Evolutionary conservation across 441 rosid species (phyloP), one percentile per base, ranked within the genome.

Genomic region (Mallotus repandus): DNA sequence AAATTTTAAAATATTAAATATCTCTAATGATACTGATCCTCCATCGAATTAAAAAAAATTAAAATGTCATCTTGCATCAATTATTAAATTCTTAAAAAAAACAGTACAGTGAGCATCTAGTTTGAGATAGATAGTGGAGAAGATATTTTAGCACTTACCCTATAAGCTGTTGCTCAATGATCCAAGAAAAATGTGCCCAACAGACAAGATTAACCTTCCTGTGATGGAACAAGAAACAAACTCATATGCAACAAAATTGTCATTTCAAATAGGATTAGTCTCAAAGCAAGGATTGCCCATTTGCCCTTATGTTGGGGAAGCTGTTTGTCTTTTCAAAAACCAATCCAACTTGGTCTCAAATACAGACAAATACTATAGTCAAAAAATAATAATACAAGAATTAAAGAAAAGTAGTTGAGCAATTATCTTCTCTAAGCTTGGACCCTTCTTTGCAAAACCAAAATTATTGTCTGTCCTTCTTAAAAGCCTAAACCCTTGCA

Each of bases 401-500:
- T 15, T n/a, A 25, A 6, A 49, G 5, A 72, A 75, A 69, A 71
- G 82, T 58, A 7, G 62, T 73, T 61, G 38, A 74, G 69, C 58
- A 41, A 66, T 72, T 65, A 66, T 78, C 78, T 74, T 76, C 70
- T 66, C 69, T n/a, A 56, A n/a, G 67, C 35, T 70, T 72, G 83
- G 63, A 65, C 69, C 71, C 77, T 72, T 76, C 72, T 77, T 75
- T 77, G 19, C 74, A 32, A 25, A 70, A 68, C 73, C 76, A 71
- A 70, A 77, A 72, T 72, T 66, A 57, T 78, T 66, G 50, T 56
- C 59, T 58, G 56, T 72, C n/a, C 61, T 65, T 69, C 79, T 84
- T 35, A 76, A 84, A 83, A 79, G 86, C 69, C 79, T 55, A 76
- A 79, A 72, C 77, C 69, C 65, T 54, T 54, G 70, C 18, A 69